phyloP scores from a whole-genome alignment of 805 yeast genomes.

The Cyberlindnera galapagoensis region DNA sequence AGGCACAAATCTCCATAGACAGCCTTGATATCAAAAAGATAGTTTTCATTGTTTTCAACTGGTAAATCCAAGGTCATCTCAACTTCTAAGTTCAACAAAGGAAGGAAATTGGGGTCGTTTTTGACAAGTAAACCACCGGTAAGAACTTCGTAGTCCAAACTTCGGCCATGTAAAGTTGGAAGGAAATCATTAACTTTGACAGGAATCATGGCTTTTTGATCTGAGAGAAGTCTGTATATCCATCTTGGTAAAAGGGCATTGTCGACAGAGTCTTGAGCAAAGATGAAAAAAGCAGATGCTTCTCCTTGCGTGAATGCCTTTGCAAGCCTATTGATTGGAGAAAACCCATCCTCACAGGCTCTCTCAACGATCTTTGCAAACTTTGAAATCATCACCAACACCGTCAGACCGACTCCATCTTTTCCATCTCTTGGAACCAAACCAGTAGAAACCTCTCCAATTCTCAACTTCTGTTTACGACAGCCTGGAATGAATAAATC shows the following conservation, averaged over 20 bases:
- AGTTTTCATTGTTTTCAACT: constrained; percentile 6
- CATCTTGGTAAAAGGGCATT: constrained; percentile 15
- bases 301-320: constrained; percentile 4
- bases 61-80: constrained; percentile 5
- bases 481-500: constrained; percentile 17
- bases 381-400: constrained; percentile 3
- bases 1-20: constrained; percentile 14
- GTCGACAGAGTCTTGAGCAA: constrained; percentile 5
- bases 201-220: constrained; percentile 9
- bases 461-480: no score
- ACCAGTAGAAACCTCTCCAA: no score
- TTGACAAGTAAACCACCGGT: constrained; percentile 4
- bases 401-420: not conserved
- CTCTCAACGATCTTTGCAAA: constrained; percentile 5
- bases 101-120: constrained; percentile 7
- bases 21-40: constrained; percentile 7
- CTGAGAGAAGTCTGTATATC: constrained; percentile 10
- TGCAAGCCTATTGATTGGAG: constrained; percentile 15
- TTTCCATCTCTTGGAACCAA: constrained; percentile 1
- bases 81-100: constrained; percentile 5
- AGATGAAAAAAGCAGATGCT: constrained; percentile 8
- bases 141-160: constrained; percentile 1
- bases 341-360: constrained; percentile 15
- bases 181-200: not conserved
- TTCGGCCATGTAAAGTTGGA: not conserved